Evolutionary conservation across 2,329 filamentous ascomycete species (phyloP).

Genomic region (Neopestalotiopsis sp.): DNA sequence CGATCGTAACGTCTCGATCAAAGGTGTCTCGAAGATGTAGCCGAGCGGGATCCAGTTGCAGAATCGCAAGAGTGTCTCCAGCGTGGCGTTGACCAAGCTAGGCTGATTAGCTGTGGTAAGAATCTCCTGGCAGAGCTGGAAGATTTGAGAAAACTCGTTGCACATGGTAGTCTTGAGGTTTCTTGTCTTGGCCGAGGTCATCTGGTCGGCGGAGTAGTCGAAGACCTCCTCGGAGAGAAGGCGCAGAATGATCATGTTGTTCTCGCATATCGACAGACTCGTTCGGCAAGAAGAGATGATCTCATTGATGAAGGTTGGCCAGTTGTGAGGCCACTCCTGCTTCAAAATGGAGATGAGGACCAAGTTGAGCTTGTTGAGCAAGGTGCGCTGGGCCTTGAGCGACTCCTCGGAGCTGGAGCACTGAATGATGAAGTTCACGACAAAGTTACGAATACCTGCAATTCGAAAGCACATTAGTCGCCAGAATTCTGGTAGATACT

Average conservation of each 20-base stretch:
- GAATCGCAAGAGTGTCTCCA: constrained; percentile 94
- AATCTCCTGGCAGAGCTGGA: constrained; percentile 96
- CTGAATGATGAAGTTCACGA: constrained; percentile 98
- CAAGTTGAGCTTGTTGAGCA: constrained; percentile 97
- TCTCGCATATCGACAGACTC: constrained; percentile 96
- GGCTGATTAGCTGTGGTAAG: constrained; percentile 87
- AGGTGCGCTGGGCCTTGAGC: constrained; percentile 80
- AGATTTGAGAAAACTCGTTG: constrained; percentile 97
- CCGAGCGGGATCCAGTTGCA: constrained; percentile 99
- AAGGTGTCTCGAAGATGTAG: constrained; percentile 96
- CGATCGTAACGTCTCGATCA: constrained; percentile 92
- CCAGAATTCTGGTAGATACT: neutral
- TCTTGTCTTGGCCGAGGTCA: constrained; percentile 97
- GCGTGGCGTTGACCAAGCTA: constrained; percentile 91
- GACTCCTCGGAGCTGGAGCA: constrained; percentile 89
- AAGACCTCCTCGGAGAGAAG: constrained; percentile 98
- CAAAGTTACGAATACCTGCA: constrained; percentile 95
- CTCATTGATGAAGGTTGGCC: constrained; percentile 99
- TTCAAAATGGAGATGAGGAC: constrained; percentile 97
- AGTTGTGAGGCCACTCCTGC: constrained; percentile 99
- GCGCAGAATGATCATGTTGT: constrained; percentile 98
- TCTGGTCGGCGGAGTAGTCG: constrained; percentile 97
- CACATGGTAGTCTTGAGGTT: constrained; percentile 99
- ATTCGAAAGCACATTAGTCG: constrained; percentile 19
- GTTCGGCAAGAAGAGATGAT: constrained; percentile 96